Evolutionary conservation across 148 eudicot genomes (phyloP).

Genomic region (Drosera capensis): DNA sequence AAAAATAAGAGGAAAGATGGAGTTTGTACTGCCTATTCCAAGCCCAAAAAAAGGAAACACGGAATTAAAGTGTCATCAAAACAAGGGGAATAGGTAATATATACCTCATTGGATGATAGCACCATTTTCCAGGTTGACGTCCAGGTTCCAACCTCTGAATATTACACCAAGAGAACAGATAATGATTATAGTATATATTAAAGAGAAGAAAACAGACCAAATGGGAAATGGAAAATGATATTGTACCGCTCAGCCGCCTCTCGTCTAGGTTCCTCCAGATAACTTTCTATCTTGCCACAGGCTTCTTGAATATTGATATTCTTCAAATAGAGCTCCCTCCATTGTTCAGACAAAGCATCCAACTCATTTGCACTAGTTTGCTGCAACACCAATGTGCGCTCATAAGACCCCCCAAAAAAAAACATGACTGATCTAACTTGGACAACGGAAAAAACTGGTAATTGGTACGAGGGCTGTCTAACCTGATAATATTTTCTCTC

Average conservation of each 20-base stretch:
- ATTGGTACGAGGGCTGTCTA: neutral
- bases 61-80: too few species aligned
- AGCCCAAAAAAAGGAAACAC: too few species aligned
- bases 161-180: neutral
- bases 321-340: constrained; percentile 85
- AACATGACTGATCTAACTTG: neutral
- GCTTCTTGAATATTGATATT: constrained; percentile 79
- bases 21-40: too few species aligned
- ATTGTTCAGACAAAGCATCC: constrained; percentile 74
- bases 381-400: too few species aligned
- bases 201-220: too few species aligned
- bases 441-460: neutral
- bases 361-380: constrained; percentile 88
- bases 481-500: constrained; percentile 96
- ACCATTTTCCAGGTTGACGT: constrained; percentile 35
- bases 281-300: constrained; percentile 39
- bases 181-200: neutral
- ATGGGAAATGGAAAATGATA: neutral
- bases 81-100: neutral
- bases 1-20: too few species aligned
- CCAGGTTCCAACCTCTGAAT: constrained; percentile 63
- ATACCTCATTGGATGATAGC: constrained; percentile 16
- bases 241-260: constrained; percentile 60
- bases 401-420: constrained; percentile 9
- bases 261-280: constrained; percentile 37